These are phyloP conservation scores for Aciculosporium take DNA, from an alignment of 2,329 filamentous ascomycete genomes.

Conservation along the genomic window DNA sequence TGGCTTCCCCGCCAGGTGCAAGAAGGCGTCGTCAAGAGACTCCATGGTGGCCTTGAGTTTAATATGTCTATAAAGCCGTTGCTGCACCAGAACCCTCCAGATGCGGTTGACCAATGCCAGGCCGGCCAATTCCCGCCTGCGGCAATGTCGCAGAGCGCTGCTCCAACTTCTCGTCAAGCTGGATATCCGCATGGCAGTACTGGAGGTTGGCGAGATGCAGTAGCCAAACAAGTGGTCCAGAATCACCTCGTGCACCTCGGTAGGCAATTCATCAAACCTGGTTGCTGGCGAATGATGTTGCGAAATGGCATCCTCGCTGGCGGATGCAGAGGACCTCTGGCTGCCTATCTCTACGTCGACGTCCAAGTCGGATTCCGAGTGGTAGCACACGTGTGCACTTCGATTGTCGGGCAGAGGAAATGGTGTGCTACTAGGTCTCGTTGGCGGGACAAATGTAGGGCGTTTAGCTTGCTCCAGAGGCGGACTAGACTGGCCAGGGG, in stretches of 20 bases:
- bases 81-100: slow-evolving; percentile 57
- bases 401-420: slow-evolving; percentile 41
- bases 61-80: slow-evolving; percentile 60
- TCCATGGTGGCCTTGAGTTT: slow-evolving; percentile 57
- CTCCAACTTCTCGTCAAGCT: slow-evolving; percentile 46
- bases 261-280: slow-evolving; percentile 41
- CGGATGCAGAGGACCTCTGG: slow-evolving; percentile 7
- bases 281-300: slow-evolving; percentile 12
- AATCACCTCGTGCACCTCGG: slow-evolving; percentile 59
- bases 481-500: slow-evolving; percentile 38
- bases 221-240: slow-evolving; percentile 59
- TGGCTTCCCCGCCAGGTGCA: slow-evolving; percentile 44
- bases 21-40: slow-evolving; percentile 43
- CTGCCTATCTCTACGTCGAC: slow-evolving; percentile 6
- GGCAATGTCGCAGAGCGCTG: slow-evolving; percentile 50
- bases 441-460: slow-evolving; percentile 19
- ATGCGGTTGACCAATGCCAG: slow-evolving; percentile 45
- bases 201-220: slow-evolving; percentile 45
- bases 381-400: slow-evolving; percentile 15
- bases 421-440: slow-evolving; percentile 44
- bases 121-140: slow-evolving; percentile 52
- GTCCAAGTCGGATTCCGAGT: slow-evolving; percentile 13
- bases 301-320: slow-evolving; percentile 9
- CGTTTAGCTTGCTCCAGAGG: slow-evolving; percentile 33
- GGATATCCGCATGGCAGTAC: slow-evolving; percentile 38